These are phyloP conservation scores for Phyllosticta paracitricarpa DNA, from an alignment of 2,329 filamentous ascomycete species.

Conservation along the genomic window DNA sequence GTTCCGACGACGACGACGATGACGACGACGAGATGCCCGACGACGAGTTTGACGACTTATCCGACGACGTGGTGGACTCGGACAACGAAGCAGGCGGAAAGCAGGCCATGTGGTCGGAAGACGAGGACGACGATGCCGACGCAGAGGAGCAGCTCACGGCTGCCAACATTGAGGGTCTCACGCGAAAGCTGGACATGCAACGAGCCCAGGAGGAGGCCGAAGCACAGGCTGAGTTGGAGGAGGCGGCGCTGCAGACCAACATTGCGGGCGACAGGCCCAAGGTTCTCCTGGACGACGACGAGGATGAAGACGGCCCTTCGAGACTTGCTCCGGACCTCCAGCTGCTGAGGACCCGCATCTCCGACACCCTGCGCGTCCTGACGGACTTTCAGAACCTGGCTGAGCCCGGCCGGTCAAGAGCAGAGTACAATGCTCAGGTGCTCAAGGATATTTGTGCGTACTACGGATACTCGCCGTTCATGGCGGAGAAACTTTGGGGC, in stretches of 20 bases:
- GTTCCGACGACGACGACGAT: conserved; percentile 28
- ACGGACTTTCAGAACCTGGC: conserved; percentile 77
- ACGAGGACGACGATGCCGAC: conserved; percentile 85
- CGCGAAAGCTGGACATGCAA: conserved; percentile 71
- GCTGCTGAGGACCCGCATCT: conserved; percentile 77
- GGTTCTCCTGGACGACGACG: conserved; percentile 50
- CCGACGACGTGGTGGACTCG: conserved; percentile 47
- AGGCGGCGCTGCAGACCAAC: conserved; percentile 84
- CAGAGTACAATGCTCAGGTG: conserved; percentile 79
- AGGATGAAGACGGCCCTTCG: conserved; percentile 49
- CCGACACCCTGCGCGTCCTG: conserved; percentile 83
- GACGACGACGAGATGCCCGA: conserved; percentile 27
- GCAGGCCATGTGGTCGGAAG: conserved; percentile 81
- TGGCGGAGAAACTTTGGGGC: conserved; percentile 92
- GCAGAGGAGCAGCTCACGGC: conserved; percentile 85
- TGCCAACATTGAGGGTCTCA: conserved; percentile 90
- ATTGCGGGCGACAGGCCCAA: conserved; percentile 68
- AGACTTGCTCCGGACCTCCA: conserved; percentile 82
- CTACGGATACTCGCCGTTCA: conserved; percentile 88
- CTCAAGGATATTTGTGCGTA: conserved; percentile 90
- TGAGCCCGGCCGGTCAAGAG: conserved; percentile 69
- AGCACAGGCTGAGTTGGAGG: conserved; percentile 74
- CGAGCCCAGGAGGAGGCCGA: conserved; percentile 69
- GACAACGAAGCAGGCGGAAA: conserved; percentile 47
- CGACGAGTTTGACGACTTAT: conserved; percentile 31